Percentiles rank a stretch among this genome's conserved stretches.
Conservation (phyloP, 2,329 filamentous ascomycete species). For the Colletotrichum sojae region DNA sequence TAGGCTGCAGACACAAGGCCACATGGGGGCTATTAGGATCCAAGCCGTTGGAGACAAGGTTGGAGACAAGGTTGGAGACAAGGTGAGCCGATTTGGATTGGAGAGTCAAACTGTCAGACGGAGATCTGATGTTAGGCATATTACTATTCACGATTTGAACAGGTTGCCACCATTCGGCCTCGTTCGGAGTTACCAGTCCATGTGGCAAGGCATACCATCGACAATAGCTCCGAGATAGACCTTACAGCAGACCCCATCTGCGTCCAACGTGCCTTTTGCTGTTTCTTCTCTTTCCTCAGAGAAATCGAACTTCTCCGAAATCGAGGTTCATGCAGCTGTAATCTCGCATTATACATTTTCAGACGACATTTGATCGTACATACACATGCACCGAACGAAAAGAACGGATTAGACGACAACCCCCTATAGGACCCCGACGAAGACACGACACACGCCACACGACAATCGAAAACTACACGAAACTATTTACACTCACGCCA, state of each 20-base stretch:
- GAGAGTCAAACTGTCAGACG: neutral
- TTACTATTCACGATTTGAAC: neutral
- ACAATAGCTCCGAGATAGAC: constrained; percentile 1
- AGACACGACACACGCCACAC: neutral
- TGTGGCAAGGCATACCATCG: constrained; percentile 2
- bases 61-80: neutral
- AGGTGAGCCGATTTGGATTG: neutral
- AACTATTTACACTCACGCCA: too few relatives aligned
- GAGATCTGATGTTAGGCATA: neutral
- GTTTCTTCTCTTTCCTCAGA: neutral
- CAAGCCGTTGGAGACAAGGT: neutral
- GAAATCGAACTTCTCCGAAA: neutral
- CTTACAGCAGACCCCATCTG: neutral
- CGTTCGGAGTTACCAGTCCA: neutral
- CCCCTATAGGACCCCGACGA: neutral
- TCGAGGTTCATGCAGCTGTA: neutral
- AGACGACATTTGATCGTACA: neutral
- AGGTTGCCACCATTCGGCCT: constrained; percentile 16
- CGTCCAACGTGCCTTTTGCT: neutral
- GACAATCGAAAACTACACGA: too few relatives aligned
- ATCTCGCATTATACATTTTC: neutral
- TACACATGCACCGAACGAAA: neutral
- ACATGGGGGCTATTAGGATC: too few relatives aligned
- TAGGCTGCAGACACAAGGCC: too few relatives aligned
- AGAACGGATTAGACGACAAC: neutral